Conservation (phyloP, 2,329 filamentous ascomycete species). For the Aurifilum marmelostoma region DNA sequence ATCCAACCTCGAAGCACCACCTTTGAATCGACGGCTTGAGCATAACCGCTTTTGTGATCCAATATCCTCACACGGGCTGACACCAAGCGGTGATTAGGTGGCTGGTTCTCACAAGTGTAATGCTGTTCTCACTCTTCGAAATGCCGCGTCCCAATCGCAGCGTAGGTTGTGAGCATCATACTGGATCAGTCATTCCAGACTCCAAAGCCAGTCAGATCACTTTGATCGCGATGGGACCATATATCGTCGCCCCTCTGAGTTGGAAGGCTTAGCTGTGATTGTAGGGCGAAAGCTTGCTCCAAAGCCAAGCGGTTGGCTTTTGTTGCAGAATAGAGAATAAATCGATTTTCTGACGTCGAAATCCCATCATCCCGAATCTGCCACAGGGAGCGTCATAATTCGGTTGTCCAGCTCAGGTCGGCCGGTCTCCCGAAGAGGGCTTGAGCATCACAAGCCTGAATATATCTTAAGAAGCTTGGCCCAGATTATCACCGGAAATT, state of each 20-base stretch:
- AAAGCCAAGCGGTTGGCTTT: no score
- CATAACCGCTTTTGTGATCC: constrained; percentile 3
- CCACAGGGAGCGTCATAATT: no score
- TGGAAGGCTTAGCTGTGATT: background rate
- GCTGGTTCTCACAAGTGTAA: background rate
- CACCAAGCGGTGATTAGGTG: background rate
- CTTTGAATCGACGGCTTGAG: background rate
- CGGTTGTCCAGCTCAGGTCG: background rate
- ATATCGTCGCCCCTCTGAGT: background rate
- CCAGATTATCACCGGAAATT: constrained; percentile 34
- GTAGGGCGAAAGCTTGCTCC: background rate
- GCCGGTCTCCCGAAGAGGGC: background rate
- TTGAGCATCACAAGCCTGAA: background rate
- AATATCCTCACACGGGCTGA: background rate
- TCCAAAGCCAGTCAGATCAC: background rate
- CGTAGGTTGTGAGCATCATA: background rate
- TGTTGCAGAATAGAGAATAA: background rate
- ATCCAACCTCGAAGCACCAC: background rate
- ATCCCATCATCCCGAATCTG: background rate
- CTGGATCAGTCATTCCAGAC: background rate
- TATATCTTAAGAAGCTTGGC: background rate
- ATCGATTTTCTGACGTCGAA: background rate
- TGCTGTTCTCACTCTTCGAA: background rate
- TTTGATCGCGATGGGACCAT: background rate
- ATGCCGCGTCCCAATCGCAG: background rate